phyloP scores from a whole-genome alignment of 1,284 basidiomycete genomes.

The Meripilus lineatus region DNA sequence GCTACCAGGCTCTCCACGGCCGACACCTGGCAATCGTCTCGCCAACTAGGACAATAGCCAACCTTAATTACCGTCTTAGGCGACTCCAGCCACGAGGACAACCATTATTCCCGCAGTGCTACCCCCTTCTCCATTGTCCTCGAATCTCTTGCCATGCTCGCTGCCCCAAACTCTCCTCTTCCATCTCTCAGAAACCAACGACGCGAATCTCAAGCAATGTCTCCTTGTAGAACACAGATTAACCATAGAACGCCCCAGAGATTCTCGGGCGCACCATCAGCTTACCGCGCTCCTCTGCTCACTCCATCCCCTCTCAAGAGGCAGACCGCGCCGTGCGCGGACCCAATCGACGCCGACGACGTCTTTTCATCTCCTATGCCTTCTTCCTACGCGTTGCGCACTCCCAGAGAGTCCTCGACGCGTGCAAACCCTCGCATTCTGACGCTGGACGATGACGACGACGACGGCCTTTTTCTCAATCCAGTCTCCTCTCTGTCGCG shows the following conservation, averaged over 20 bases:
- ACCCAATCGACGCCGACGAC: slow-evolving; percentile 38
- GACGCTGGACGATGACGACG: slow-evolving; percentile 39
- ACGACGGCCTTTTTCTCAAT: slow-evolving; percentile 51
- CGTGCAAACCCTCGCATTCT: slow-evolving; percentile 1
- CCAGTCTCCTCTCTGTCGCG: slow-evolving; percentile 34
- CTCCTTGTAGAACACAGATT: slow-evolving; percentile 30
- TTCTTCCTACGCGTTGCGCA: slow-evolving; percentile 37
- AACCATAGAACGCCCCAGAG: slow-evolving; percentile 33
- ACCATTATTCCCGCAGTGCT: slow-evolving; percentile 16
- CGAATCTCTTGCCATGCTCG: slow-evolving; percentile 30
- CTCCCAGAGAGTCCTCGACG: slow-evolving; percentile 25
- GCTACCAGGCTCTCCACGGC: slow-evolving; percentile 11
- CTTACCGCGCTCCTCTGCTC: slow-evolving; percentile 51
- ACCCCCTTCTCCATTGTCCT: slow-evolving; percentile 24
- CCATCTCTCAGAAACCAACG: slow-evolving; percentile 30
- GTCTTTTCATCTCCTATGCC: slow-evolving; percentile 52
- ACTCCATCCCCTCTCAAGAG: slow-evolving; percentile 56
- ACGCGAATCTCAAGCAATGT: slow-evolving; percentile 39
- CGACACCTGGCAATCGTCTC: neutral
- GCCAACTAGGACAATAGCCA: slow-evolving; percentile 10
- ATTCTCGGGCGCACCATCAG: slow-evolving; percentile 21
- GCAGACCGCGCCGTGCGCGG: slow-evolving; percentile 22
- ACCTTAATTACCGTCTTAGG: slow-evolving; percentile 12
- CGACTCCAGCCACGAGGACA: slow-evolving; percentile 12
- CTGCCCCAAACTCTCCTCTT: slow-evolving; percentile 33